These are phyloP conservation scores for Leccinum ponderosum DNA, from an alignment of 1,284 basidiomycete species.

Conservation along the genomic window DNA sequence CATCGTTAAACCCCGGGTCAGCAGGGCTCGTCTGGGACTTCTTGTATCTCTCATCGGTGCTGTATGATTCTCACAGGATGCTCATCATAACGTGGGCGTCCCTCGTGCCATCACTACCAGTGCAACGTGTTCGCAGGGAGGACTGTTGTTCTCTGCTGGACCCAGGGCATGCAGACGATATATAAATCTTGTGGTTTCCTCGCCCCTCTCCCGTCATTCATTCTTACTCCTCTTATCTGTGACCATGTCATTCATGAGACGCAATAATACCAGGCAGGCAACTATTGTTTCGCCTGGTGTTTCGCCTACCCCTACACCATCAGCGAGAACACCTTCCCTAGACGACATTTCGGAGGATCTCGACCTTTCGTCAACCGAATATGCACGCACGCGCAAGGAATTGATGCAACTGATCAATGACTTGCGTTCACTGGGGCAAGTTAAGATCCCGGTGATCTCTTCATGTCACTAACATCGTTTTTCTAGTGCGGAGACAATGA, in stretches of 20 bases:
- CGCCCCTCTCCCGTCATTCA: neutral
- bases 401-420: conserved; percentile 48
- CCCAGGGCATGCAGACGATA: neutral
- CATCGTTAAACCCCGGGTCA: neutral
- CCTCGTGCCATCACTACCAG: neutral
- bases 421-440: conserved; percentile 46
- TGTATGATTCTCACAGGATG: neutral
- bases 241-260: conserved; percentile 11
- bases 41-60: neutral
- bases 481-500: conserved; percentile 39
- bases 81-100: neutral
- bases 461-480: neutral
- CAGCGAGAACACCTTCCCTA: conserved; percentile 5
- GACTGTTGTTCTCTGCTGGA: neutral
- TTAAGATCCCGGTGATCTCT: neutral
- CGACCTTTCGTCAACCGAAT: conserved; percentile 37
- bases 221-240: neutral
- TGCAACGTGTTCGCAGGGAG: neutral
- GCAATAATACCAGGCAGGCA: neutral
- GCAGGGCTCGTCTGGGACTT: neutral
- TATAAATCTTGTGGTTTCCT: neutral
- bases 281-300: neutral
- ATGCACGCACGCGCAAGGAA: conserved; percentile 45
- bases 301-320: neutral
- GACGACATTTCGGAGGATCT: conserved; percentile 14